Conservation (phyloP, 352 stramenopile genomes). For the Phytophthora crassamura region DNA sequence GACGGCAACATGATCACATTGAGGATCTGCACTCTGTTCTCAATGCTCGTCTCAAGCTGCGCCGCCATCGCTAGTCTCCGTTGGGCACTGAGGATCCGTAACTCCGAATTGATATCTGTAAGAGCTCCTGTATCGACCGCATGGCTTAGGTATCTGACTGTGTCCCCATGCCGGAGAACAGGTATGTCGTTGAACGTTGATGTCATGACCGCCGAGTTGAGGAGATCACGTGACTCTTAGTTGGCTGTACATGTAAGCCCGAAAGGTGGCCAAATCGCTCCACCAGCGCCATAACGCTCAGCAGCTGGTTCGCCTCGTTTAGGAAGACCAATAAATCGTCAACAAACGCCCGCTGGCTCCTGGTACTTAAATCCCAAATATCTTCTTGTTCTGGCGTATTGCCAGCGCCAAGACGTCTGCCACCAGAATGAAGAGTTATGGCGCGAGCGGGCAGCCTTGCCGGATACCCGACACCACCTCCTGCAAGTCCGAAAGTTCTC, state of each 20-base stretch:
- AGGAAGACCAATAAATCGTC: conserved; percentile 9
- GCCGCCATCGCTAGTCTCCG: neutral
- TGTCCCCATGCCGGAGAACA: neutral
- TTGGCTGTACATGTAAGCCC: neutral
- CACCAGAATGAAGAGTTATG: too few species aligned
- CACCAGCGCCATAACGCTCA: neutral
- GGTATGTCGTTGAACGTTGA: neutral
- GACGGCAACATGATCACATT: too few species aligned
- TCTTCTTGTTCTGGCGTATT: too few species aligned
- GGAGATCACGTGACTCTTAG: neutral
- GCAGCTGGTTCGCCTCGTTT: neutral
- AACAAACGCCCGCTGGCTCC: neutral
- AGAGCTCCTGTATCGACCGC: neutral
- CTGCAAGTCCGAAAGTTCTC: neutral
- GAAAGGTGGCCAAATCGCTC: neutral
- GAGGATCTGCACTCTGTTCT: neutral
- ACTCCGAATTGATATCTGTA: neutral
- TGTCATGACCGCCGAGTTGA: neutral
- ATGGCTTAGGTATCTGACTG: neutral
- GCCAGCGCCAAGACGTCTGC: too few species aligned
- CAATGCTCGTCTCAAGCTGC: neutral
- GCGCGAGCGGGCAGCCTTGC: neutral
- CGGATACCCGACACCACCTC: neutral
- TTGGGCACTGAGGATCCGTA: neutral
- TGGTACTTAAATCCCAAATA: neutral